phyloP scores from a whole-genome alignment of 2,329 filamentous ascomycete genomes.

The Didymella glomerata region DNA sequence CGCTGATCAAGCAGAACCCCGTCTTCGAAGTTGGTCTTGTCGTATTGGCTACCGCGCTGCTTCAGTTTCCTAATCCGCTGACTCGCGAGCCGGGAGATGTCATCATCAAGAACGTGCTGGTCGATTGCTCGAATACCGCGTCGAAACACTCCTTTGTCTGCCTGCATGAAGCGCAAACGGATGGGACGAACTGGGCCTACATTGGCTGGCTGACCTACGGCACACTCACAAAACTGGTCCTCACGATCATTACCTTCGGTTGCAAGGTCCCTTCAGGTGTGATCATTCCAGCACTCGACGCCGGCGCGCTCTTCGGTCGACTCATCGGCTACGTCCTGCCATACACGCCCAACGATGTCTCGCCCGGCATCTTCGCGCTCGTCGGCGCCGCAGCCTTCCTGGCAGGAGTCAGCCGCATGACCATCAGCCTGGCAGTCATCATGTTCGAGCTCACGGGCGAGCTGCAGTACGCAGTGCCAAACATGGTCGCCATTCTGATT shows the following conservation, averaged over 20 bases:
- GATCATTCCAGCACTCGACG: constrained; percentile 67
- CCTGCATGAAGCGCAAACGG: constrained; percentile 55
- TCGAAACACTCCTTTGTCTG: constrained; percentile 59
- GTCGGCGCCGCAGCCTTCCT: constrained; percentile 67
- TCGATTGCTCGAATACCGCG: constrained; percentile 58
- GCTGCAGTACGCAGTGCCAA: constrained; percentile 64
- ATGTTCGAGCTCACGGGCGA: constrained; percentile 69
- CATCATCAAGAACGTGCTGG: constrained; percentile 64
- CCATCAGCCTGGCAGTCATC: constrained; percentile 65
- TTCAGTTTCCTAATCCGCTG: constrained; percentile 66
- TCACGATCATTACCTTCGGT: constrained; percentile 67
- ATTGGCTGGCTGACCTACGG: constrained; percentile 63
- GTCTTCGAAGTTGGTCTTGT: constrained; percentile 66
- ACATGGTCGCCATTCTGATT: constrained; percentile 67
- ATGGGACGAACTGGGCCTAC: constrained; percentile 51
- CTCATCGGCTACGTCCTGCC: constrained; percentile 59
- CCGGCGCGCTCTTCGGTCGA: constrained; percentile 66
- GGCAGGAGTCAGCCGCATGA: constrained; percentile 67
- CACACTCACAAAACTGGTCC: constrained; percentile 62
- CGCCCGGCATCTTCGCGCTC: constrained; percentile 68
- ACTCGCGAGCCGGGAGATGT: constrained; percentile 64
- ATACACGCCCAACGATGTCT: constrained; percentile 47
- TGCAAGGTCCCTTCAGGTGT: constrained; percentile 68
- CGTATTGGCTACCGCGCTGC: constrained; percentile 61
- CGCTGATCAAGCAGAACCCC: constrained; percentile 63